phyloP scores from a whole-genome alignment of 1,139 yeast genomes.

The Scheffersomyces cryptocercus region DNA sequence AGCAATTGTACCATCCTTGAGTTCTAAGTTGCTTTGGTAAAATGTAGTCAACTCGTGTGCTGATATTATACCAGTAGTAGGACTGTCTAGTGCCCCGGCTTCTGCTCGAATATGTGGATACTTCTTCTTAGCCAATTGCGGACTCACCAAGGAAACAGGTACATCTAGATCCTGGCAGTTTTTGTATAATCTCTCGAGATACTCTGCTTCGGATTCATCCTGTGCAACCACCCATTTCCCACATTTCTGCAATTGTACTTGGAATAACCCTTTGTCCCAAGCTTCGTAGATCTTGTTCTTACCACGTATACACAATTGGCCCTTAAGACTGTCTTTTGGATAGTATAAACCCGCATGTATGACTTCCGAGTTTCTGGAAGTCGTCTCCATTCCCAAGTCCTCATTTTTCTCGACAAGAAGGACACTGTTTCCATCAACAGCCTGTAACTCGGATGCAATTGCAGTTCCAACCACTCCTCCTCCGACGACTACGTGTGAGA shows the following conservation, averaged over 20 bases:
- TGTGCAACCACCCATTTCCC: slow-evolving; percentile 94
- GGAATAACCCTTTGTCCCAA: slow-evolving; percentile 42
- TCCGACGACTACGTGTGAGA: slow-evolving; percentile 80
- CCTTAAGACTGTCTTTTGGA: slow-evolving; percentile 67
- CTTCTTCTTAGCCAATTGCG: slow-evolving; percentile 38
- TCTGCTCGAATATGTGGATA: slow-evolving; percentile 72
- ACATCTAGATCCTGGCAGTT: slow-evolving; percentile 56
- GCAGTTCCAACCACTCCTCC: slow-evolving; percentile 90
- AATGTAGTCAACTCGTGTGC: slow-evolving; percentile 75
- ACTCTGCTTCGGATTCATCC: slow-evolving; percentile 59
- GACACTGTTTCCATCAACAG: slow-evolving; percentile 46
- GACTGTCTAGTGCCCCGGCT: slow-evolving; percentile 68
- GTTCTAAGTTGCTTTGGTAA: slow-evolving; percentile 52
- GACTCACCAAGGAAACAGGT: slow-evolving; percentile 57
- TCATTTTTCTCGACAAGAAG: slow-evolving; percentile 69
- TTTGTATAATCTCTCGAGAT: slow-evolving; percentile 52
- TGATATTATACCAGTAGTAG: slow-evolving; percentile 81
- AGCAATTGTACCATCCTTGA: slow-evolving; percentile 65
- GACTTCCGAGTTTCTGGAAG: slow-evolving; percentile 87
- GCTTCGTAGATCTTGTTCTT: slow-evolving; percentile 62
- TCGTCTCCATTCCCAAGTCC: slow-evolving; percentile 73
- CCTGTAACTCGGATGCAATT: slow-evolving; percentile 67
- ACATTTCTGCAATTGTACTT: slow-evolving; percentile 59
- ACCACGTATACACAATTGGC: slow-evolving; percentile 72
- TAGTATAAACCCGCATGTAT: slow-evolving; percentile 90